phyloP scores from a whole-genome alignment of 331 rosid species.

The Spiraea crenata region DNA sequence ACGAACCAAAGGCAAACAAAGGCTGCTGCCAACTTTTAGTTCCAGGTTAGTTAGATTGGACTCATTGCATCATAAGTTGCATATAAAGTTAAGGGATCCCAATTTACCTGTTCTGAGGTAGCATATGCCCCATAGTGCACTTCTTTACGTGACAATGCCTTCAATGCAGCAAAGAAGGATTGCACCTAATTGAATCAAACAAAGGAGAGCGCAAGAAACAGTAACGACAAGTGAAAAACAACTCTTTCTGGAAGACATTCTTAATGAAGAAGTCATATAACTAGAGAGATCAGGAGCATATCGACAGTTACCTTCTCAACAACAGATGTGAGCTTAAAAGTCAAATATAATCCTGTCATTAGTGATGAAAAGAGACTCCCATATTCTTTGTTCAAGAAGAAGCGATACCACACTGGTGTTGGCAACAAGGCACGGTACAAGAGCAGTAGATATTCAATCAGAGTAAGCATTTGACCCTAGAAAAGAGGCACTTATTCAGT shows the following conservation, averaged over 20 bases:
- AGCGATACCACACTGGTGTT: slow-evolving; percentile 95
- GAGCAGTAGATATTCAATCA: slow-evolving; percentile 79
- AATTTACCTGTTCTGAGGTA: slow-evolving; percentile 84
- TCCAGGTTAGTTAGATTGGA: neutral
- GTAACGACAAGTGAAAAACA: slow-evolving; percentile 11
- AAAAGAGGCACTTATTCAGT: slow-evolving; percentile 25
- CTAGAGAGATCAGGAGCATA: neutral
- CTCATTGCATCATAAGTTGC: neutral
- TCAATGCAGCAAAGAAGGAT: slow-evolving; percentile 79
- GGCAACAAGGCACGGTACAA: slow-evolving; percentile 96
- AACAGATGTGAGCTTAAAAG: slow-evolving; percentile 93
- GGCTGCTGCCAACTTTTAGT: too few species aligned
- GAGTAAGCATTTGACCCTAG: slow-evolving; percentile 95
- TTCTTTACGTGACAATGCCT: slow-evolving; percentile 91
- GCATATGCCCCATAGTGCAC: slow-evolving; percentile 99
- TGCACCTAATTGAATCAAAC: slow-evolving; percentile 65
- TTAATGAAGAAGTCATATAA: neutral
- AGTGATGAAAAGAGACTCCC: slow-evolving; percentile 94
- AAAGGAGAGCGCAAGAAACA: slow-evolving; percentile 5
- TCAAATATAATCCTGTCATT: slow-evolving; percentile 91
- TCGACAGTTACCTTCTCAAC: slow-evolving; percentile 72
- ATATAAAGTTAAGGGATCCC: slow-evolving; percentile 14
- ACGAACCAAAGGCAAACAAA: too few species aligned
- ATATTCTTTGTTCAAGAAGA: slow-evolving; percentile 95
- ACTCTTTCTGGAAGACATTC: slow-evolving; percentile 13